phyloP scores from a whole-genome alignment of 2,329 filamentous ascomycete species.

The Grosmannia serpens region DNA sequence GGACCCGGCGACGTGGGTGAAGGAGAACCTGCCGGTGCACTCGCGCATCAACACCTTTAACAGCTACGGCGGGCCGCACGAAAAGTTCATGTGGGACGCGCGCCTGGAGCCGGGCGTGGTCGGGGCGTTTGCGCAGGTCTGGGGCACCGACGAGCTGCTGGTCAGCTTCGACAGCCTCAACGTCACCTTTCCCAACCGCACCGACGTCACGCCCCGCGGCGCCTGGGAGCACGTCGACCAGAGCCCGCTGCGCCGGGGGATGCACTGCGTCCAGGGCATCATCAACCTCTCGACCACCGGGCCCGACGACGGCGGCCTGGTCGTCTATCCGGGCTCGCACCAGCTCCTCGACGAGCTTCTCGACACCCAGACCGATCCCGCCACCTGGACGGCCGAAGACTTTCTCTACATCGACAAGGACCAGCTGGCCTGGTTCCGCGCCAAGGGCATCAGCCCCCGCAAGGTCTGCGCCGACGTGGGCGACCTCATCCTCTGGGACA shows the following conservation, averaged over 20 bases:
- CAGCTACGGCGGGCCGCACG: constrained; percentile 22
- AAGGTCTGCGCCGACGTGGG: constrained; percentile 8
- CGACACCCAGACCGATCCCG: constrained; percentile 4
- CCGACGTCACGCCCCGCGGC: constrained; percentile 6
- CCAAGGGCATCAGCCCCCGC: background rate
- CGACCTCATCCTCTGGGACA: constrained; percentile 23
- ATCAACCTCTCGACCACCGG: constrained; percentile 20
- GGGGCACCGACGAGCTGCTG: constrained; percentile 24
- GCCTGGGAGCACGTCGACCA: constrained; percentile 27
- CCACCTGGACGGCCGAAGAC: constrained; percentile 1
- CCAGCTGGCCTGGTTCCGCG: constrained; percentile 3
- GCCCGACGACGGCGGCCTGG: constrained; percentile 25
- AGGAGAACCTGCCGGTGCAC: constrained; percentile 24
- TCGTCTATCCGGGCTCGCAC: constrained; percentile 21
- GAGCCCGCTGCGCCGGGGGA: constrained; percentile 13
- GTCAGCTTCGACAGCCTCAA: constrained; percentile 26
- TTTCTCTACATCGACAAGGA: background rate
- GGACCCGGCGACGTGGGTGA: constrained; percentile 23
- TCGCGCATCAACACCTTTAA: constrained; percentile 20
- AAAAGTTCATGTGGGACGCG: constrained; percentile 27
- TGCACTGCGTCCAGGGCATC: constrained; percentile 21
- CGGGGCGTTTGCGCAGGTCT: constrained; percentile 25
- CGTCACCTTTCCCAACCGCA: constrained; percentile 22
- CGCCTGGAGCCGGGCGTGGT: constrained; percentile 25
- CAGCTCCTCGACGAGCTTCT: constrained; percentile 1